Evolutionary conservation across 768 basidiomycete species (phyloP).

Genomic region (Hortiboletus flavorubellus): DNA sequence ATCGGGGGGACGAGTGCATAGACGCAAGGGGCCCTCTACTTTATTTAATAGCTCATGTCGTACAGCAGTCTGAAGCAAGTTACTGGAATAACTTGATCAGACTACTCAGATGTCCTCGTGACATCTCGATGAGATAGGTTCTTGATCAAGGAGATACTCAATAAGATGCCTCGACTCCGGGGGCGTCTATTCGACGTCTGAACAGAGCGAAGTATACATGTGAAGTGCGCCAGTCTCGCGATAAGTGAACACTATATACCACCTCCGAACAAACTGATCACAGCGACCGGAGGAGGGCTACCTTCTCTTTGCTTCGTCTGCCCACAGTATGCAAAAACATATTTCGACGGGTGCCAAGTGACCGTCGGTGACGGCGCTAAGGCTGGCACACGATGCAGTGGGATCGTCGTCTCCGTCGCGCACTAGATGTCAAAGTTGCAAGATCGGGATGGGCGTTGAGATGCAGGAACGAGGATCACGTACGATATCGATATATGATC

Average conservation of each 20-base stretch:
- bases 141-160: neutral
- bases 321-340: conserved; percentile 79
- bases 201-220: neutral
- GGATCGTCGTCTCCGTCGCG: conserved; percentile 71
- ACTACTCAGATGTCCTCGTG: neutral
- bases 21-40: neutral
- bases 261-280: conserved; percentile 71
- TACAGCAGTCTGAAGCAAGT: neutral
- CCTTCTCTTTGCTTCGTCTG: conserved; percentile 68
- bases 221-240: neutral
- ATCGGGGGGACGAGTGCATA: neutral
- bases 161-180: neutral
- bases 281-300: conserved; percentile 59
- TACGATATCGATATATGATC: conserved; percentile 76
- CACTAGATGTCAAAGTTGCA: conserved; percentile 43
- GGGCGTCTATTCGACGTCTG: neutral
- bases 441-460: neutral
- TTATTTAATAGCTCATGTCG: neutral
- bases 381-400: conserved; percentile 73
- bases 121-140: neutral
- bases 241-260: conserved; percentile 26
- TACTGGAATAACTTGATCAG: too few species aligned
- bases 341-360: conserved; percentile 78
- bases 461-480: conserved; percentile 23
- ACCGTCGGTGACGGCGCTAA: conserved; percentile 73